A percentile compares a stretch with the other conserved stretches of the same genome.
phyloP scores from a whole-genome alignment of 2,329 filamentous ascomycete species.

The Cladosporium halotolerans region DNA sequence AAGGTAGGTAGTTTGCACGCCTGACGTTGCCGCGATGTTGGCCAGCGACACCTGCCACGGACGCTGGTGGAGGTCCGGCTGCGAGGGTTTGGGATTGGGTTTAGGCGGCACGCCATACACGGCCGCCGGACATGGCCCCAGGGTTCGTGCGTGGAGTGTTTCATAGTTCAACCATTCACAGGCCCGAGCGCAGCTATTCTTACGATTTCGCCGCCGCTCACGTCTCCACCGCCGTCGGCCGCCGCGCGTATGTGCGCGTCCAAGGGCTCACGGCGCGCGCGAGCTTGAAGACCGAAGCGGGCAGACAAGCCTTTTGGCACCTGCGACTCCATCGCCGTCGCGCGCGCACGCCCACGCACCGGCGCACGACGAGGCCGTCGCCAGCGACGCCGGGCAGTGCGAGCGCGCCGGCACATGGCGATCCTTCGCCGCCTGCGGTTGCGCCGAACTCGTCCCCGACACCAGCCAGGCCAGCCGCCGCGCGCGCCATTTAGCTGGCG shows the following conservation, averaged over 20 bases:
- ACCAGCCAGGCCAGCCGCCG: neutral
- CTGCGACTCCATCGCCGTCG: too few species aligned
- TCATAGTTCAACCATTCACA: neutral
- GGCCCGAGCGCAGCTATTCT: neutral
- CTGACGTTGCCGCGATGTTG: neutral
- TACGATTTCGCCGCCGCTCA: neutral
- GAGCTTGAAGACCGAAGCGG: constrained; percentile 4
- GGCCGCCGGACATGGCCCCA: neutral
- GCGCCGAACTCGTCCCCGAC: neutral
- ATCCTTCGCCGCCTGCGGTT: neutral
- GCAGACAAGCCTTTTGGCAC: constrained; percentile 8
- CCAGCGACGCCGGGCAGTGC: neutral
- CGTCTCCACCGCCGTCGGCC: neutral
- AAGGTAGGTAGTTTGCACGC: too few species aligned
- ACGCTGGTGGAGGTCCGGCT: neutral
- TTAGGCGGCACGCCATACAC: neutral
- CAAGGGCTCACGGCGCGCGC: neutral
- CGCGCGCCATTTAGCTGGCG: neutral
- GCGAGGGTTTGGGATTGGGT: neutral
- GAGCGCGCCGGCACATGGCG: neutral
- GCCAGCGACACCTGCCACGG: neutral
- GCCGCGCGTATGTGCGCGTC: constrained; percentile 6
- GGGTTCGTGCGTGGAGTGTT: neutral
- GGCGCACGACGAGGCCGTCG: too few species aligned
- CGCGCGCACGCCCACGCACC: too few species aligned